Percentiles rank a stretch among this genome's conserved stretches.
These are phyloP conservation scores for Botryotinia convoluta DNA, from an alignment of 2,329 filamentous ascomycete genomes.

Conservation along the genomic window DNA sequence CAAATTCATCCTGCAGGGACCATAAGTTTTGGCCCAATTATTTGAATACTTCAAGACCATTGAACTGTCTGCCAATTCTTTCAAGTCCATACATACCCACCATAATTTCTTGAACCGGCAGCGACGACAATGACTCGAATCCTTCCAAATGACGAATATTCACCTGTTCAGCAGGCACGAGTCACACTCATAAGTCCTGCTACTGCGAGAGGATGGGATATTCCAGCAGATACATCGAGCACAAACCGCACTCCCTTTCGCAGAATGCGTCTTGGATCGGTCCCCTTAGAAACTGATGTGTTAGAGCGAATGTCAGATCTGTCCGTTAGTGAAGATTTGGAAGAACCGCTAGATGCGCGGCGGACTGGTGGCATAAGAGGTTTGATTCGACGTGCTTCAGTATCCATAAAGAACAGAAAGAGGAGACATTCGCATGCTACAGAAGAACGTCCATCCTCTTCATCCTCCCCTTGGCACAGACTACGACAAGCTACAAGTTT, in stretches of 20 bases:
- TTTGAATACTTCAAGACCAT: background rate
- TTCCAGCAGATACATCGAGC: background rate
- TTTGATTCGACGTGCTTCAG: constrained; percentile 36
- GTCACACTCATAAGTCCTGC: constrained; percentile 39
- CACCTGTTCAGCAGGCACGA: constrained; percentile 45
- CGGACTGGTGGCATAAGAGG: constrained; percentile 18
- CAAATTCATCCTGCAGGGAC: constrained; percentile 15
- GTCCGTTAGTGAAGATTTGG: constrained; percentile 2
- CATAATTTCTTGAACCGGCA: background rate
- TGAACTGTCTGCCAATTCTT: background rate
- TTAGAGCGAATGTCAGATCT: constrained; percentile 7
- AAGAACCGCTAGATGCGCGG: constrained; percentile 3
- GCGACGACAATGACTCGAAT: constrained; percentile 39
- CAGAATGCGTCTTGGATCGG: constrained; percentile 23
- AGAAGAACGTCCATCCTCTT: constrained; percentile 32
- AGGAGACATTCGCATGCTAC: constrained; percentile 34
- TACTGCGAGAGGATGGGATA: background rate
- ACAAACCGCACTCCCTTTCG: constrained; percentile 37
- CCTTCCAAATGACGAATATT: constrained; percentile 45
- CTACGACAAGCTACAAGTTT: constrained; percentile 38
- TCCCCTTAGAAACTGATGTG: constrained; percentile 9
- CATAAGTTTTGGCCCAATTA: constrained; percentile 4
- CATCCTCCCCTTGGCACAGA: constrained; percentile 32
- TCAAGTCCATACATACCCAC: background rate
- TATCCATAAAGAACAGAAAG: constrained; percentile 35